Evolutionary conservation across 1,284 basidiomycete genomes (phyloP), one percentile per base, ranked within the genome.

Genomic region (Pseudozyma tsukubaensis): DNA sequence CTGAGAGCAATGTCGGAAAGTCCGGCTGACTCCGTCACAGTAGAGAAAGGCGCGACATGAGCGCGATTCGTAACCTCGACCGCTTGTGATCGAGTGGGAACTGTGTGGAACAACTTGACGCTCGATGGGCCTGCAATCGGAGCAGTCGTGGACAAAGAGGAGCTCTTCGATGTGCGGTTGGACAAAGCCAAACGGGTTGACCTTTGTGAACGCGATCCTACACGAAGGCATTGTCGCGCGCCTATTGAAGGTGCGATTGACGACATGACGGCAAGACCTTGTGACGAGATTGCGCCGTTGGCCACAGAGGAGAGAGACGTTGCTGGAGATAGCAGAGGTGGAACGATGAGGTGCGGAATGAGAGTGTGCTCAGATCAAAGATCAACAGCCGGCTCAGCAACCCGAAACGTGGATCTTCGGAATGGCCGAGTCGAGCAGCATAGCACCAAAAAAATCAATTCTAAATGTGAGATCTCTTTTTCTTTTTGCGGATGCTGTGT

Each of bases 211-310:
- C 55, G 59, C 59, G 57, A 44, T 12, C 32, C 32, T 12, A 44
- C 32, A n/a, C 67, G 47, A 19, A 70, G 40, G 50, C 61, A 63
- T 14, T 50, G 61, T 11, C 61, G 57, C 40, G 40, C 50, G 7
- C 57, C 49, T 49, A 53, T 59, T 21, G 57, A 60, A 21, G 61
- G 54, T 42, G 50, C 49, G n/a, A 54, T 16, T 6, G 53, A 53
- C 29, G 61, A 47, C 67, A 69, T 69, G 10, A 11, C 13, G 49
- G 24, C 21, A 37, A 29, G 24, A 34, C 24, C 24, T 29, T 29
- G 24, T 29, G 24, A 29, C 24, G 24, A 29, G 24, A 29, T 29
- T 29, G 24, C 24, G 24, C 24, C 24, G 24, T 29, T 29, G 24
- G 24, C 21, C 16, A 14, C 13, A 19, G 21, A 10, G 24, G 50